These are phyloP conservation scores for Russula foetens DNA, from an alignment of 768 basidiomycete genomes.

Conservation along the genomic window DNA sequence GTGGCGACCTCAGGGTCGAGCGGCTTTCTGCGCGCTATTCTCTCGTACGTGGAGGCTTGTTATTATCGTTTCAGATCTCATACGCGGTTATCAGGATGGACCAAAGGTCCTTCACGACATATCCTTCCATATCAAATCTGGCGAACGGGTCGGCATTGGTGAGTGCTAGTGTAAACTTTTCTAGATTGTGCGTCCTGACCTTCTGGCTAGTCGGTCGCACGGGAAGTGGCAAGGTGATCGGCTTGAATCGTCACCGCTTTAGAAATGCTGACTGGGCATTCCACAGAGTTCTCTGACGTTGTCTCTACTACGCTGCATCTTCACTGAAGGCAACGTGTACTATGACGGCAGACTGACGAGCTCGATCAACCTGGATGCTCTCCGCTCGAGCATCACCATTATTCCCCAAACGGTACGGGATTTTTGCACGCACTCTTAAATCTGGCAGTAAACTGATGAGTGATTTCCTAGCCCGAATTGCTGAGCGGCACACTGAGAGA, in stretches of 20 bases:
- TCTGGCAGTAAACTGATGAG: too few relatives aligned
- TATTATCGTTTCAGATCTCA: conserved; percentile 30
- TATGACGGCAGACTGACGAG: conserved; percentile 43
- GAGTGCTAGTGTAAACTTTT: conserved; percentile 12
- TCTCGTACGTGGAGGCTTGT: conserved; percentile 31
- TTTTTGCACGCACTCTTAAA: background rate
- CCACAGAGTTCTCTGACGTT: conserved; percentile 41
- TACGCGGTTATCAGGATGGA: conserved; percentile 31
- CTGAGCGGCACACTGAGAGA: conserved; percentile 47
- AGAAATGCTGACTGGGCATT: background rate
- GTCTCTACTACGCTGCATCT: conserved; percentile 46
- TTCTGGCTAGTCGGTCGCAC: conserved; percentile 45
- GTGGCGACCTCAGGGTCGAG: conserved; percentile 45
- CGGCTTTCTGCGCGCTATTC: conserved; percentile 45
- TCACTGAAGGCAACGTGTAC: conserved; percentile 42
- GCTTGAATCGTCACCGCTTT: conserved; percentile 7
- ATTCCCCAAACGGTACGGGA: conserved; percentile 46
- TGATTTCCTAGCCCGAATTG: conserved; percentile 38
- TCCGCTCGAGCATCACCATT: conserved; percentile 48
- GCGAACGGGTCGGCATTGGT: conserved; percentile 52
- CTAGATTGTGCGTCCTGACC: background rate
- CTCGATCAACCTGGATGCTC: conserved; percentile 42
- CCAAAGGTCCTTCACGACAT: conserved; percentile 49
- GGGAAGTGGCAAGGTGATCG: conserved; percentile 42
- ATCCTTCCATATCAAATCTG: conserved; percentile 42